Conservation (phyloP, 78 protist species). For the Dictyostelium firmibasis region DNA sequence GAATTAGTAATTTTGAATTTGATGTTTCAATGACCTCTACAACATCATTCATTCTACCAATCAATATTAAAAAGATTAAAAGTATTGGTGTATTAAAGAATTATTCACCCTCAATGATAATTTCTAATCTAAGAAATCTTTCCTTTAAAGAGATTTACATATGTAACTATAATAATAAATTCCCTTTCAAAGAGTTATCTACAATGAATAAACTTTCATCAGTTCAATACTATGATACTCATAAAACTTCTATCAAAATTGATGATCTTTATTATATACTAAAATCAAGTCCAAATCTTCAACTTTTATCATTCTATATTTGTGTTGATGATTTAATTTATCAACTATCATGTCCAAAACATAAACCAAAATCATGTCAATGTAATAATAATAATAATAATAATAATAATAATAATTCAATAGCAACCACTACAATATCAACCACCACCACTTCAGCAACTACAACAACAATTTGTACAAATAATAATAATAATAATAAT, state of each 20-base stretch:
- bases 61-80: not conserved
- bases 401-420: not conserved
- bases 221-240: not conserved
- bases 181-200: not conserved
- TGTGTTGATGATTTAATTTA: not conserved
- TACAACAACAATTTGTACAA: not conserved
- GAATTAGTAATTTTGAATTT: not conserved
- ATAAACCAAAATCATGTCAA: not conserved
- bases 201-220: not conserved
- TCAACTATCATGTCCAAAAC: not conserved
- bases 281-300: not conserved
- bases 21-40: not conserved
- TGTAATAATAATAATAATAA: not conserved
- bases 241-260: not conserved
- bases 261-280: not conserved
- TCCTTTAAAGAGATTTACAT: not conserved
- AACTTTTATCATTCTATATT: not conserved
- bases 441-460: not conserved
- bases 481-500: not conserved
- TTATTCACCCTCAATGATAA: not conserved
- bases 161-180: conserved; percentile 1
- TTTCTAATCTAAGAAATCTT: not conserved
- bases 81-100: not conserved
- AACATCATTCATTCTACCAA: not conserved
- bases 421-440: too few relatives aligned